Conservation (phyloP, 176 grass and related monocot species). For the Musa itinerans region DNA sequence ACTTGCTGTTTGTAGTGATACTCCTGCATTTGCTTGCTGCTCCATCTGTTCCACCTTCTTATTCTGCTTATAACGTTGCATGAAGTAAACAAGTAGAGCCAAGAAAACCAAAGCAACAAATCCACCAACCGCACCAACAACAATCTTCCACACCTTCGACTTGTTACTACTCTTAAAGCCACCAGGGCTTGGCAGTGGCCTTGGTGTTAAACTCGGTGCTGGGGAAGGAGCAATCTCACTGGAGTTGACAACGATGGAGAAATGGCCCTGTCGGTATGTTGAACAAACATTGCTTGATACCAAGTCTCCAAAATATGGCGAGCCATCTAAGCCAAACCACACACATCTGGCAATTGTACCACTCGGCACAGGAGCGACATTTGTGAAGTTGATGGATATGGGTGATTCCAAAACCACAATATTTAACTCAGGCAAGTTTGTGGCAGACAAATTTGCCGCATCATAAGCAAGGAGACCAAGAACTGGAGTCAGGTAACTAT, state of each 20-base stretch:
- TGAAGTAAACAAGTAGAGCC: constrained; percentile 41
- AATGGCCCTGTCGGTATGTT: constrained; percentile 49
- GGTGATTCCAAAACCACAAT: constrained; percentile 34
- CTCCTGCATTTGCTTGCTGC: constrained; percentile 44
- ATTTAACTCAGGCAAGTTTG: constrained; percentile 37
- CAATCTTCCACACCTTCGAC: constrained; percentile 62
- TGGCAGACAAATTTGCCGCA: constrained; percentile 53
- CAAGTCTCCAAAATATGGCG: constrained; percentile 47
- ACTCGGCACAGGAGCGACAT: constrained; percentile 25
- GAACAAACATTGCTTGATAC: constrained; percentile 35
- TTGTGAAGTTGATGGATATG: constrained; percentile 42
- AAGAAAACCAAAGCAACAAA: constrained; percentile 33
- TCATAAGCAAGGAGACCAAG: constrained; percentile 69
- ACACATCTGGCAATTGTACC: constrained; percentile 39
- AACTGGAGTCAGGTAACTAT: constrained; percentile 68
- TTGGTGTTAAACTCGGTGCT: constrained; percentile 16
- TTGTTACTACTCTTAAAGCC: constrained; percentile 32
- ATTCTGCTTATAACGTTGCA: constrained; percentile 26
- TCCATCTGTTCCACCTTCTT: constrained; percentile 62
- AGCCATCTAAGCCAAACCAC: constrained; percentile 52
- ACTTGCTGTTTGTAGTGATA: constrained; percentile 61
- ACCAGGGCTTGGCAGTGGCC: constrained; percentile 10
- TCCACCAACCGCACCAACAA: constrained; percentile 35
- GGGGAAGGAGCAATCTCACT: constrained; percentile 41
- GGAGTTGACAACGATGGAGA: constrained; percentile 74